A percentile compares a stretch with the other conserved stretches of the same genome.
phyloP scores from a whole-genome alignment of 768 basidiomycete genomes.

The Gyrodon lividus region DNA sequence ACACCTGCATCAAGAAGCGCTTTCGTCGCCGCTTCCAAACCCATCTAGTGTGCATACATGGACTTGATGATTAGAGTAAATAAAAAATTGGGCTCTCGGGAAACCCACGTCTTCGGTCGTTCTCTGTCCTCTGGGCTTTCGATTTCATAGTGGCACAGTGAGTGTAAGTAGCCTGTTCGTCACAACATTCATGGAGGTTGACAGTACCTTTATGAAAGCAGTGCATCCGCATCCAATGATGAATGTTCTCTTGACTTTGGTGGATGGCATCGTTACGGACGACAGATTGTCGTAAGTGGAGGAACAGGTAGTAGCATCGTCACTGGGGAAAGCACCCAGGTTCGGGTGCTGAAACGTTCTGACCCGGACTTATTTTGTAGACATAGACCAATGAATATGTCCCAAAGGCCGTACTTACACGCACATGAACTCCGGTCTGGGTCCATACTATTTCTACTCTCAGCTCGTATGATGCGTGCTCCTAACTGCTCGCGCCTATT shows the following conservation, averaged over 20 bases:
- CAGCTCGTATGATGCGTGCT: too few relatives aligned
- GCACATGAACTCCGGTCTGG: too few relatives aligned
- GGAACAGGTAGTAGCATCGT: too few relatives aligned
- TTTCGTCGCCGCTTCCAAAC: constrained; percentile 83
- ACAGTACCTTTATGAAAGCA: constrained; percentile 67
- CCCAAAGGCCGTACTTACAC: too few relatives aligned
- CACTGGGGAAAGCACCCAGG: too few relatives aligned
- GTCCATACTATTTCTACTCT: too few relatives aligned
- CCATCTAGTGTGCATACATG: constrained; percentile 53
- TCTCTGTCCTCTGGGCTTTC: constrained; percentile 63
- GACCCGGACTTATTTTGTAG: too few relatives aligned
- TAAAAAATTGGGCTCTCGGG: background rate
- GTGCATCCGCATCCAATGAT: constrained; percentile 75
- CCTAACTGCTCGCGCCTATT: too few relatives aligned
- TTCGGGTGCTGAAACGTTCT: background rate
- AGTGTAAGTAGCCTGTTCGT: background rate
- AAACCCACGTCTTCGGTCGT: constrained; percentile 66
- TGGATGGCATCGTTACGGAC: background rate
- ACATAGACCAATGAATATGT: too few relatives aligned
- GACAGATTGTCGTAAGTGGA: background rate
- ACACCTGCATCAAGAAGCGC: constrained; percentile 81
- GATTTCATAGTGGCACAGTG: constrained; percentile 5
- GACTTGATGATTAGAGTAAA: background rate
- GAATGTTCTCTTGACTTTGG: constrained; percentile 41
- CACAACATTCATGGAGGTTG: background rate